These are phyloP conservation scores for Coix lacrymajobi DNA, from an alignment of 176 grass and related monocot species.

Conservation along the genomic window DNA sequence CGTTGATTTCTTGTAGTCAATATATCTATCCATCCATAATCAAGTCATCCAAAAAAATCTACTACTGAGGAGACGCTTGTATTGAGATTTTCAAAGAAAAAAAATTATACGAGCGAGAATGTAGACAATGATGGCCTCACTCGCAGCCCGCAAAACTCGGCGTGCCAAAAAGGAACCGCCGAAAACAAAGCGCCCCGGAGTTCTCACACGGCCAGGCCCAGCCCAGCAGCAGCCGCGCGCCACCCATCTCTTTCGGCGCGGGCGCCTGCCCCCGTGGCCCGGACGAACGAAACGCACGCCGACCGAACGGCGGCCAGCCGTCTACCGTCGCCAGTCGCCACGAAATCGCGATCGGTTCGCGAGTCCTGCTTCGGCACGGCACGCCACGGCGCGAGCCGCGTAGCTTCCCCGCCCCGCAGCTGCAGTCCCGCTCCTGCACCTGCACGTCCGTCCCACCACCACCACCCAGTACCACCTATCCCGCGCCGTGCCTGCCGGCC, in stretches of 20 bases:
- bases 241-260: constrained; percentile 14
- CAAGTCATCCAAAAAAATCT: no score
- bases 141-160: not conserved
- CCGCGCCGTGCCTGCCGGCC: constrained; percentile 26
- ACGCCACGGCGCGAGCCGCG: not conserved
- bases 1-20: no score
- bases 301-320: constrained; percentile 14
- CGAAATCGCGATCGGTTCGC: constrained; percentile 3
- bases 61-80: no score
- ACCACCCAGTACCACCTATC: no score
- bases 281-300: not conserved
- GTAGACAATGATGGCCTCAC: not conserved
- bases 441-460: not conserved
- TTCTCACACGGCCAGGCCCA: not conserved
- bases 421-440: no score
- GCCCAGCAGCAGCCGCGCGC: not conserved
- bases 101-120: no score
- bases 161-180: not conserved
- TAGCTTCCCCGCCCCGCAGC: not conserved
- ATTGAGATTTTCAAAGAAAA: no score
- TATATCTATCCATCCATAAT: no score
- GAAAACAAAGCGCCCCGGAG: not conserved
- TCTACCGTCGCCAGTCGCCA: not conserved
- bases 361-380: constrained; percentile 7
- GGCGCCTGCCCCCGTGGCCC: not conserved